These are phyloP conservation scores for Suillus subluteus DNA, from an alignment of 768 basidiomycete species.

Conservation along the genomic window DNA sequence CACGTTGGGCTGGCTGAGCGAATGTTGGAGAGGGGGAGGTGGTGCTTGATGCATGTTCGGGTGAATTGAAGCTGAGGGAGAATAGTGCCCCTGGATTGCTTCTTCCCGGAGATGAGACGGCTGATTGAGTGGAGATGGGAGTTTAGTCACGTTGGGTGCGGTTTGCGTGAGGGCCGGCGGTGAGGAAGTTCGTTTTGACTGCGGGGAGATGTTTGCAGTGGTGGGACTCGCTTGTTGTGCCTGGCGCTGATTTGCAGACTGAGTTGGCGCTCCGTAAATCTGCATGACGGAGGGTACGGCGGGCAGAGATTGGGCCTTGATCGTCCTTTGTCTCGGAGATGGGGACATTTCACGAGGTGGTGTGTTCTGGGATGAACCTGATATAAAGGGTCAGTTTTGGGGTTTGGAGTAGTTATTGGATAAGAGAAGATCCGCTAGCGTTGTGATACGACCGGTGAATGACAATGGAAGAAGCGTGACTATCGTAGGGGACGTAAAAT, in stretches of 20 bases:
- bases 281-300: slow-evolving; percentile 61
- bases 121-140: slow-evolving; percentile 30
- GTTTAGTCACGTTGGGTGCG: slow-evolving; percentile 36
- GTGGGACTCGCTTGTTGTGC: slow-evolving; percentile 40
- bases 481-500: slow-evolving; percentile 34
- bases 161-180: slow-evolving; percentile 38
- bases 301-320: slow-evolving; percentile 65
- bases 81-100: slow-evolving; percentile 42
- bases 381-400: slow-evolving; percentile 14
- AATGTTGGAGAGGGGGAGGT: slow-evolving; percentile 35
- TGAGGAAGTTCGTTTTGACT: slow-evolving; percentile 35
- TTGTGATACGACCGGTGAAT: slow-evolving; percentile 7
- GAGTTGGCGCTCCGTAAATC: slow-evolving; percentile 45
- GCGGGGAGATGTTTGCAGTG: slow-evolving; percentile 35
- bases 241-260: slow-evolving; percentile 42
- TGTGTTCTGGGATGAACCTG: slow-evolving; percentile 32
- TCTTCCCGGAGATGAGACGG: slow-evolving; percentile 36
- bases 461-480: slow-evolving; percentile 11
- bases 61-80: slow-evolving; percentile 44
- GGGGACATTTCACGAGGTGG: slow-evolving; percentile 47
- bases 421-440: slow-evolving; percentile 17
- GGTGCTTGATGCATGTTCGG: slow-evolving; percentile 35
- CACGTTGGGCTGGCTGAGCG: slow-evolving; percentile 33
- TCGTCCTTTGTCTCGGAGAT: slow-evolving; percentile 53
- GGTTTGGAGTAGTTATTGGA: slow-evolving; percentile 3